Conservation (phyloP, 257 asterid species). For the Ballota nigra region DNA sequence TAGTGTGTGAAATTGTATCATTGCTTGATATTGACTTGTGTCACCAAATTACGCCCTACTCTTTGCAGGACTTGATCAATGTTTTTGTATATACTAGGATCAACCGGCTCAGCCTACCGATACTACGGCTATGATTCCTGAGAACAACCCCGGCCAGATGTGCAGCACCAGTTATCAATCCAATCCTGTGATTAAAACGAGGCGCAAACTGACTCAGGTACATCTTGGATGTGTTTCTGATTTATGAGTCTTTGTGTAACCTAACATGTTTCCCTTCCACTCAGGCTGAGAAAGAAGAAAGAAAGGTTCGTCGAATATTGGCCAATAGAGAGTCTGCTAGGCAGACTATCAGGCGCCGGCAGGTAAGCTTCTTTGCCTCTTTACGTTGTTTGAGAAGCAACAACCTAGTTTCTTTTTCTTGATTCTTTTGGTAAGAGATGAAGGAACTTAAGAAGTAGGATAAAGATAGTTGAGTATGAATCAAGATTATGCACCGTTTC, state of each 20-base stretch:
- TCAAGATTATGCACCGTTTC: too few relatives aligned
- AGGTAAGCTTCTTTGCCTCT: constrained; percentile 35
- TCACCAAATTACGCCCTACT: not conserved
- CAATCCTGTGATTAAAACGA: constrained; percentile 31
- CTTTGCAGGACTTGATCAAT: not conserved
- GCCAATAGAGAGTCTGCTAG: constrained; percentile 96
- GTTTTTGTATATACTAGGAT: not conserved
- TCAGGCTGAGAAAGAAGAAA: constrained; percentile 71
- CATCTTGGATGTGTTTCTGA: not conserved
- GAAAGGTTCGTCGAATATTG: constrained; percentile 53
- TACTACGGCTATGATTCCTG: constrained; percentile 1
- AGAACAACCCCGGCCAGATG: constrained; percentile 7
- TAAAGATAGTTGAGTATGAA: too few relatives aligned
- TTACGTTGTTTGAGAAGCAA: too few relatives aligned
- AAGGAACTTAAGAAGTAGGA: not conserved
- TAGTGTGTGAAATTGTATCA: not conserved
- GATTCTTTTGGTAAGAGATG: too few relatives aligned
- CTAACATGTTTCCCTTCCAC: not conserved
- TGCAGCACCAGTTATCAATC: constrained; percentile 24
- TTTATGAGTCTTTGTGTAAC: not conserved
- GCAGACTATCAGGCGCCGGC: constrained; percentile 82
- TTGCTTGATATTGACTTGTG: not conserved
- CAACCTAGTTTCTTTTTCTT: too few relatives aligned
- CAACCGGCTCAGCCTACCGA: too few relatives aligned
- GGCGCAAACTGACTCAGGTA: constrained; percentile 53